Base-by-base conservation (phyloP, 225 moss, liverwort and hornwort species). In the Physcomitrellopsis africana region DNA sequence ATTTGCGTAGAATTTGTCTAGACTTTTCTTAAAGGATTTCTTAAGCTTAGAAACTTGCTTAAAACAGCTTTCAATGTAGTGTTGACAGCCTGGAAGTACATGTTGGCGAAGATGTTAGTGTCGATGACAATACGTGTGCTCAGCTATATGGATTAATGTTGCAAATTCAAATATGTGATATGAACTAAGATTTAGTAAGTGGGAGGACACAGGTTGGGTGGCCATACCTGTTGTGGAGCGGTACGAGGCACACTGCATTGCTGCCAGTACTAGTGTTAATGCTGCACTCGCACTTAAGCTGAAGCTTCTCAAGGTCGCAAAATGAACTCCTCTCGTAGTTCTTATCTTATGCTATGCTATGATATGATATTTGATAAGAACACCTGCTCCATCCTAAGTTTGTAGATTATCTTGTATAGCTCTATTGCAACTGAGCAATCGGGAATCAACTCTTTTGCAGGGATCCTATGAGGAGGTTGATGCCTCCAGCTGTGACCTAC, bases 401-500 rank as follows among this genome's bases (percentile, higher is more conserved):
- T 74, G 20, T 54, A 63, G 63, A 63, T 63, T 17, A 53, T 67
- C 55, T 57, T 72, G 63, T 73, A 65, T 43, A 52, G 13, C 77
- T 44, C 42, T 62, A 51, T 62, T 29, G 23, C 19, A 51, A 37
- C 52, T 77, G 69, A 73, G 58, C 52, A 44, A 18, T 24, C 44
- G 51, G 42, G 37, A 66, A 42, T 47, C 26, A 26, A 76, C 68
- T 47, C 81, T 66, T 22, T 54, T 45, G 59, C 86, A 99, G 97
- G 90, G 87, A 76, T 90, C 91, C 67, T 91, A 92, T 75, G 97
- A 94, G 67, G 92, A 93, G 82, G 86, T 99, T 63, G 84, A 90
- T 64, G 92, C 89, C 77, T 85, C 94, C 70, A 77, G 84, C 44
- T 94, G 94, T 83, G 85, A 85, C 73, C 73, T 99, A 42, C 75